phyloP scores from a whole-genome alignment of 805 yeast genomes.

The Hanseniaspora nectarophila region DNA sequence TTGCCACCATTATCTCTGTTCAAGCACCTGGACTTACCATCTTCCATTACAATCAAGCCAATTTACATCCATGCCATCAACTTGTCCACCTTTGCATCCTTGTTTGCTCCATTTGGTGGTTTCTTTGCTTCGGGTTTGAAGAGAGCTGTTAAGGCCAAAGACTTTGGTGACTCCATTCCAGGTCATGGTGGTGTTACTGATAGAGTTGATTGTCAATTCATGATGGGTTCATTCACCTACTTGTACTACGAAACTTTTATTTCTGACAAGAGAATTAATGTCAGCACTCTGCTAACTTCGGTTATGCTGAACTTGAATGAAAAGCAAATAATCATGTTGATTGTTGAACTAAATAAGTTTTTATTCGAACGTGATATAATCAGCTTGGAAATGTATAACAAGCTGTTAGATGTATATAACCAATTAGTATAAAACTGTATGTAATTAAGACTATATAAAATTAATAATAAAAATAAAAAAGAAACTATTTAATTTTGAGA shows the following conservation, averaged over 20 bases:
- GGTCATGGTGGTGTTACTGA: conserved; percentile 99
- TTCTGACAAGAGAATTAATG: conserved; percentile 55
- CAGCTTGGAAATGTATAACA: conserved; percentile 27
- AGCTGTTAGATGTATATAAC: conserved; percentile 26
- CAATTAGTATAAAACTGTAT: not conserved
- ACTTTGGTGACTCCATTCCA: conserved; percentile 95
- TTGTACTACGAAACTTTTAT: conserved; percentile 87
- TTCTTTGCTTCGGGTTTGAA: conserved; percentile 96
- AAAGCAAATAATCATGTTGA: conserved; percentile 52
- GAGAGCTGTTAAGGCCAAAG: conserved; percentile 91
- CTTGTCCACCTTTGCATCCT: conserved; percentile 86
- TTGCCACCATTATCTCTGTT: conserved; percentile 55
- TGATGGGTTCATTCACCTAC: conserved; percentile 93
- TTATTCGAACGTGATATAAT: conserved; percentile 33
- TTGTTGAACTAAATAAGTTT: conserved; percentile 38
- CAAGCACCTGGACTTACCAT: conserved; percentile 33
- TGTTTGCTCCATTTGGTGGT: conserved; percentile 97
- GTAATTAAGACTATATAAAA: not conserved
- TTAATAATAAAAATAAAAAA: not conserved
- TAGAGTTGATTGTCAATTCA: conserved; percentile 92
- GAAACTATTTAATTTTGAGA: too few species aligned
- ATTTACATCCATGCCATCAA: conserved; percentile 79
- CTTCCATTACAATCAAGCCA: conserved; percentile 59
- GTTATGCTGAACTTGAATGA: conserved; percentile 58
- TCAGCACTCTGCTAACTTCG: conserved; percentile 63